A percentile compares a stretch with the other conserved stretches of the same genome.
Conservation (phyloP, 2,329 filamentous ascomycete species). For the Calycina herbarum region DNA sequence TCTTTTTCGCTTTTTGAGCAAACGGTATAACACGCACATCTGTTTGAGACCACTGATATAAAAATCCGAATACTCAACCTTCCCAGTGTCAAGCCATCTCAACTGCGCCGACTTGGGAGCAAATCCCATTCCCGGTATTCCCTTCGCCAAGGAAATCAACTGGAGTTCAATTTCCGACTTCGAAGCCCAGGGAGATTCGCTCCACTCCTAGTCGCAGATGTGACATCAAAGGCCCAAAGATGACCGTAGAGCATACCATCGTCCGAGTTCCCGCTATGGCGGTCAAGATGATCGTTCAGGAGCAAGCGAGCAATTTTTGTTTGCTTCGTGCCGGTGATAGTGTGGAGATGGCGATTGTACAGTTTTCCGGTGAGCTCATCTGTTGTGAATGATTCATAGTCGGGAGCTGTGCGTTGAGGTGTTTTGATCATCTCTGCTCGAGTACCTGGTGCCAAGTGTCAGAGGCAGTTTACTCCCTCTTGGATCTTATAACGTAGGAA, state of each 20-base stretch:
- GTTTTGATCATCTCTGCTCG: slow-evolving; percentile 1
- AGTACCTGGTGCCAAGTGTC: neutral
- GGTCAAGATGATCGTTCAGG: neutral
- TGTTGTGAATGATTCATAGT: neutral
- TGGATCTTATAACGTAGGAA: neutral
- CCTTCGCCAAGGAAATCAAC: slow-evolving; percentile 18
- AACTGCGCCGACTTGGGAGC: slow-evolving; percentile 22
- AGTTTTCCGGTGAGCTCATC: neutral
- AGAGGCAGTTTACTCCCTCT: neutral
- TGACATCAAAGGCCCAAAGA: neutral
- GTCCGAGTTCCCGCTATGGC: neutral
- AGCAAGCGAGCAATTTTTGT: neutral
- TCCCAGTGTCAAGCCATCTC: slow-evolving; percentile 27
- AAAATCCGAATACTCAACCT: slow-evolving; percentile 25
- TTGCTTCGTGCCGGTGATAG: neutral
- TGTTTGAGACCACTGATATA: slow-evolving; percentile 14
- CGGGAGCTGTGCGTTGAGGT: neutral
- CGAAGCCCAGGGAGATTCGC: slow-evolving; percentile 25
- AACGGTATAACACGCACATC: slow-evolving; percentile 15
- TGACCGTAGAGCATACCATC: neutral
- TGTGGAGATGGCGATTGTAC: neutral
- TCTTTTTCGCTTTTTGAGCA: slow-evolving; percentile 18
- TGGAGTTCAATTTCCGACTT: slow-evolving; percentile 19
- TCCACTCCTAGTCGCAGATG: slow-evolving; percentile 25
- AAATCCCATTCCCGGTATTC: slow-evolving; percentile 18